Conservation (phyloP, 169 alveolate genomes). For the Plasmodium reichenowi region DNA sequence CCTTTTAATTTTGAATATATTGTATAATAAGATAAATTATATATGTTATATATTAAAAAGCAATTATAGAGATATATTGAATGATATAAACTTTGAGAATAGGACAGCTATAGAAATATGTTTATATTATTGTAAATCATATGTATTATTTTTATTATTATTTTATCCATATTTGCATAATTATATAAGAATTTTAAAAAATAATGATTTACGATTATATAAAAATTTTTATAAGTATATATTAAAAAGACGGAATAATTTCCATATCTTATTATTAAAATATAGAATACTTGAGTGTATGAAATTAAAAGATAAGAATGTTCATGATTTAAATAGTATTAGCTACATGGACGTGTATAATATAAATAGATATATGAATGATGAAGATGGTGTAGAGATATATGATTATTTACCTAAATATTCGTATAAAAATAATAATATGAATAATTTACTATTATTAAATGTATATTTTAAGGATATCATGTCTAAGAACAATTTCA, state of each 20-base stretch:
- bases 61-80: slow-evolving; percentile 40
- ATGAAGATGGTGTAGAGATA: background rate
- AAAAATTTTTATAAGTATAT: slow-evolving; percentile 51
- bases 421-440: background rate
- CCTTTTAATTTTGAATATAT: slow-evolving; percentile 29
- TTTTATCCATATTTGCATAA: slow-evolving; percentile 61
- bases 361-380: background rate
- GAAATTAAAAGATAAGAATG: slow-evolving; percentile 2
- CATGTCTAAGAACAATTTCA: slow-evolving; percentile 38
- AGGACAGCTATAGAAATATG: slow-evolving; percentile 49
- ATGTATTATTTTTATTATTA: slow-evolving; percentile 50
- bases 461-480: slow-evolving; percentile 26
- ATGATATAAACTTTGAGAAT: slow-evolving; percentile 54
- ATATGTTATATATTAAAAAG: slow-evolving; percentile 74
- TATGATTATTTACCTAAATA: background rate
- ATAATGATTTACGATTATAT: slow-evolving; percentile 47
- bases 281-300: slow-evolving; percentile 23
- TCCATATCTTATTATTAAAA: slow-evolving; percentile 31
- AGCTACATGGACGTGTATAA: background rate
- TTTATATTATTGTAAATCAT: slow-evolving; percentile 64
- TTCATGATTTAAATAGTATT: background rate
- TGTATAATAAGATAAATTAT: slow-evolving; percentile 51
- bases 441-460: background rate
- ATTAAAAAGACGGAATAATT: slow-evolving; percentile 52
- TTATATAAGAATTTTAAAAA: slow-evolving; percentile 38